Evolutionary conservation across 2,329 filamentous ascomycete species (phyloP).

Genomic region (Ceratocystiopsis brevicomis): DNA sequence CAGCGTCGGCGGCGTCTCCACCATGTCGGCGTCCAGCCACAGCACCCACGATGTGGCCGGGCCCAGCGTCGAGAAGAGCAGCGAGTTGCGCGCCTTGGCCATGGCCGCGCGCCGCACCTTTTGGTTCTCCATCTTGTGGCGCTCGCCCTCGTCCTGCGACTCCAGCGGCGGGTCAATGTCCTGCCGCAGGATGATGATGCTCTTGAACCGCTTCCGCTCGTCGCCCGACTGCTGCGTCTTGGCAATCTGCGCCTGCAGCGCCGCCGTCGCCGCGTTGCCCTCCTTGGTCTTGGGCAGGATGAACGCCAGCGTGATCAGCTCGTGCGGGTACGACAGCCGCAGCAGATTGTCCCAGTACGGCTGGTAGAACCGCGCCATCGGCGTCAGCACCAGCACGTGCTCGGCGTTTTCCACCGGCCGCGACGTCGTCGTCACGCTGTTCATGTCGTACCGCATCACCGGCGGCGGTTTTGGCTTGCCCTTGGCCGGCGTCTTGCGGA

Average conservation of each 20-base stretch:
- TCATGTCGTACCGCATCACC: slow-evolving; percentile 84
- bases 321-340: slow-evolving; percentile 71
- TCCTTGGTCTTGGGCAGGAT: slow-evolving; percentile 89
- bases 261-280: slow-evolving; percentile 68
- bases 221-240: slow-evolving; percentile 64
- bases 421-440: slow-evolving; percentile 71
- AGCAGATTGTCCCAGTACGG: slow-evolving; percentile 90
- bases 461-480: slow-evolving; percentile 42
- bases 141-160: slow-evolving; percentile 71
- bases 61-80: slow-evolving; percentile 87
- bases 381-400: slow-evolving; percentile 77
- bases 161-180: slow-evolving; percentile 70
- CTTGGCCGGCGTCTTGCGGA: slow-evolving; percentile 41
- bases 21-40: slow-evolving; percentile 83
- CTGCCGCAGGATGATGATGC: slow-evolving; percentile 84
- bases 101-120: slow-evolving; percentile 73
- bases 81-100: slow-evolving; percentile 81
- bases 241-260: slow-evolving; percentile 67
- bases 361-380: slow-evolving; percentile 82
- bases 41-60: slow-evolving; percentile 88
- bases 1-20: slow-evolving; percentile 67
- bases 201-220: slow-evolving; percentile 69
- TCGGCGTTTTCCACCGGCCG: slow-evolving; percentile 64
- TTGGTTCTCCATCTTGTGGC: slow-evolving; percentile 83
- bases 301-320: slow-evolving; percentile 86